phyloP scores from a whole-genome alignment of 2,329 filamentous ascomycete genomes.

The Fusarium sulawesiense region DNA sequence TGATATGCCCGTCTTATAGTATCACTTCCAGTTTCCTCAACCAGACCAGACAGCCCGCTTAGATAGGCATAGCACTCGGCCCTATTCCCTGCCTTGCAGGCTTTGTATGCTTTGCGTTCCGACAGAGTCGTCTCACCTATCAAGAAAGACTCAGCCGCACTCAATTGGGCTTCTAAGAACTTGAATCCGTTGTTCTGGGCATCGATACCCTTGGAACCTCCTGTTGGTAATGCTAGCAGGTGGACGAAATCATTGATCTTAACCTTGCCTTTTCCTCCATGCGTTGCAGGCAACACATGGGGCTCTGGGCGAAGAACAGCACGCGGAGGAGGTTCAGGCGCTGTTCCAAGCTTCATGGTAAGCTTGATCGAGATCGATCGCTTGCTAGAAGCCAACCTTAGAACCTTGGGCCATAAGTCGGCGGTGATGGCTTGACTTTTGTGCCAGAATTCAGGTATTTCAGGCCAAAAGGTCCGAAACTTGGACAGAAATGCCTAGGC shows the following conservation, averaged over 20 bases:
- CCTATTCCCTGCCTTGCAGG: conserved; percentile 40
- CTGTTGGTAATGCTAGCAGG: conserved; percentile 37
- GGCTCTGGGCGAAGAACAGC: conserved; percentile 30
- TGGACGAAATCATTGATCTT: conserved; percentile 23
- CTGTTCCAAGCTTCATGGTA: conserved; percentile 38
- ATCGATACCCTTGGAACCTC: not conserved
- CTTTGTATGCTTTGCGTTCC: conserved; percentile 47
- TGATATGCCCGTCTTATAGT: conserved; percentile 47
- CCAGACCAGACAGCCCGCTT: conserved; percentile 32
- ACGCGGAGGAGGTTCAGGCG: conserved; percentile 28
- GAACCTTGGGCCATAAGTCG: conserved; percentile 47
- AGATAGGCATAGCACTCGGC: conserved; percentile 43
- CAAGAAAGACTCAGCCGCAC: conserved; percentile 46
- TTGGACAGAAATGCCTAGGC: conserved; percentile 55
- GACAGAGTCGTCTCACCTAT: conserved; percentile 42
- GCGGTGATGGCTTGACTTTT: conserved; percentile 46
- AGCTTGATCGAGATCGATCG: conserved; percentile 39
- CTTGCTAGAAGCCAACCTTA: conserved; percentile 43
- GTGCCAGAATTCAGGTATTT: conserved; percentile 52
- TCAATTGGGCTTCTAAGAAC: conserved; percentile 41
- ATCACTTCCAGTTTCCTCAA: conserved; percentile 43
- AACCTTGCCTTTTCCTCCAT: conserved; percentile 5
- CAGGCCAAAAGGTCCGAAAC: conserved; percentile 58
- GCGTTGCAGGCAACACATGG: conserved; percentile 7
- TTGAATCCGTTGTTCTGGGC: conserved; percentile 3